Base-by-base conservation (phyloP, 2,329 filamentous ascomycete genomes). In the Elsinoe ampelina region DNA sequence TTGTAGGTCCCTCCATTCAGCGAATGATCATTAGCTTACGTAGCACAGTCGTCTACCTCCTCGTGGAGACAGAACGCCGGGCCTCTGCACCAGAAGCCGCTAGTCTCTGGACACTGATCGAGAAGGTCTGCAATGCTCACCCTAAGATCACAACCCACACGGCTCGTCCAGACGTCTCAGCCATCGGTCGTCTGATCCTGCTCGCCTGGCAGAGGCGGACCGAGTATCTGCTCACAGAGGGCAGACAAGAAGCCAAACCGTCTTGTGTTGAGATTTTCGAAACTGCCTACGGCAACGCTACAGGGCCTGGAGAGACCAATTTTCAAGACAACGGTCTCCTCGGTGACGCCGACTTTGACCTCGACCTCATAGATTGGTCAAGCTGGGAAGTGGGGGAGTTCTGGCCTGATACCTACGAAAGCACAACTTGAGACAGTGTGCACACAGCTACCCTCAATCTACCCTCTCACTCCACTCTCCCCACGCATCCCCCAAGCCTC, bases 301-400 rank as follows among this genome's bases (percentile, higher is more conserved):
- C 11, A 3, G 10, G 30, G 11, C 8, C 17, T 11, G 15, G 30
- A n/a, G 2, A n/a, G 3, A 10, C 2, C 26, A 36, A 22, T 41
- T 43, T 35, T 5, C 48, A 42, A 1, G 57, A 51, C 30, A 19
- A 22, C 5, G 57, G 52, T 19, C 38, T 57, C 7, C 35, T 35
- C 35, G 34, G 17, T 5, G 43, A 50, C 10, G 41, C 35, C 1
- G 41, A 38, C 12, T 35, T 57, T n/a, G 57, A 59, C 12, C 57
- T 59, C 22, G 41, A 59, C 12, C 45, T 56, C 19, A 59, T 59
- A 12, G 57, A 59, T 26, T 59, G 57, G 57, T 39, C 42, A 1
- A 54, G 50, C 38, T 59, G 57, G 57, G 54, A 54, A 8, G 34
- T 15, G 1, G 48, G 48, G 8, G 22, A 54, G 7, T 54, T 54